These are phyloP conservation scores for Capsicum pubescens DNA, from an alignment of 257 asterid species.

Conservation along the genomic window DNA sequence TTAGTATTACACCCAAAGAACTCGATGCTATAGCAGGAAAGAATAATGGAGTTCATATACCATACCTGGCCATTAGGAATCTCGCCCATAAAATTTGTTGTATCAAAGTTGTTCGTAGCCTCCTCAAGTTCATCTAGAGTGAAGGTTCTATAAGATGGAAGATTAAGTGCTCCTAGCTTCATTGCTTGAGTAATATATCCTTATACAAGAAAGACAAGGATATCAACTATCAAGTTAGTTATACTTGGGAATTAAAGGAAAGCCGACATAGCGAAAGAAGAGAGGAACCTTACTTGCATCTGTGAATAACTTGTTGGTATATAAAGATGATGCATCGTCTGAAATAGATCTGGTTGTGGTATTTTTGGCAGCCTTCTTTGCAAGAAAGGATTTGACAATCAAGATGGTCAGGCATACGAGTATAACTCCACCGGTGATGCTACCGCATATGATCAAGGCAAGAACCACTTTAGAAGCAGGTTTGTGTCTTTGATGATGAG, in stretches of 20 bases:
- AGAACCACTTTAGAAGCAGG: constrained; percentile 47
- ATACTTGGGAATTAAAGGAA: neutral
- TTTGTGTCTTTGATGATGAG: constrained; percentile 53
- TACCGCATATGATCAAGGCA: constrained; percentile 58
- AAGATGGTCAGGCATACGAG: constrained; percentile 48
- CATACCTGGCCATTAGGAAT: constrained; percentile 76
- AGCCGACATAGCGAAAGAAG: too few relatives aligned
- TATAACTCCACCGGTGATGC: constrained; percentile 55
- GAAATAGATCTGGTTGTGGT: constrained; percentile 44
- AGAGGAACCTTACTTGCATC: constrained; percentile 73
- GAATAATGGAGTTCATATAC: neutral
- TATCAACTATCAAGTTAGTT: constrained; percentile 1
- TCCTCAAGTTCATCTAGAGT: constrained; percentile 76
- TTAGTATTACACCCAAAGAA: neutral
- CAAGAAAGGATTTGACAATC: constrained; percentile 48
- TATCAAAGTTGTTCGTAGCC: constrained; percentile 71
- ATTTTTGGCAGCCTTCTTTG: constrained; percentile 40
- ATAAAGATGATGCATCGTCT: constrained; percentile 59
- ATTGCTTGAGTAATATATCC: constrained; percentile 80
- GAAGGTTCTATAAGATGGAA: constrained; percentile 76
- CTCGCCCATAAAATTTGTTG: constrained; percentile 69
- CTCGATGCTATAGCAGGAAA: constrained; percentile 13
- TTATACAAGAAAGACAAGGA: constrained; percentile 31
- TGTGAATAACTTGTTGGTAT: constrained; percentile 69
- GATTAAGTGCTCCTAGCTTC: constrained; percentile 73